phyloP scores from a whole-genome alignment of 2,329 filamentous ascomycete species.

The Trichoderma brevicompactum region DNA sequence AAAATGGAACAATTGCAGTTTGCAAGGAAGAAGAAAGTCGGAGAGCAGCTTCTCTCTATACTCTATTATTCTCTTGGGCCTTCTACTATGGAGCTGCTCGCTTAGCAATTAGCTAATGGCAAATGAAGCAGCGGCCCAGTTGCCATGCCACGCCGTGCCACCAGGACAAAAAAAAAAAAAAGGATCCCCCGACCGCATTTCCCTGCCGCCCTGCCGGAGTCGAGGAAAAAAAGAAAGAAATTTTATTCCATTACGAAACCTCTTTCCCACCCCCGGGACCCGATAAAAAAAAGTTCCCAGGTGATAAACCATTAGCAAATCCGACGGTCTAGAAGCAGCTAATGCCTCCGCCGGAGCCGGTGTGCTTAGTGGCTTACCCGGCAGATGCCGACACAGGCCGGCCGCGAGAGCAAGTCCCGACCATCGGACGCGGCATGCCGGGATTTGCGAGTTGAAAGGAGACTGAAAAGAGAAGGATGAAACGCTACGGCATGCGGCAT shows the following conservation, averaged over 20 bases:
- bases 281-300: neutral
- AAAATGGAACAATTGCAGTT: neutral
- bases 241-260: slow-evolving; percentile 21
- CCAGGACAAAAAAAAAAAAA: neutral
- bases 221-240: neutral
- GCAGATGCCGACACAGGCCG: slow-evolving; percentile 30
- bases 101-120: slow-evolving; percentile 17
- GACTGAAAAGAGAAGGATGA: too few relatives aligned
- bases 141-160: neutral
- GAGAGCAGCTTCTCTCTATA: neutral
- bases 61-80: neutral
- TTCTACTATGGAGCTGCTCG: neutral
- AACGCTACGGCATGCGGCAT: too few relatives aligned
- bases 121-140: too few relatives aligned
- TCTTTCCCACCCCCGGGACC: neutral
- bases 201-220: neutral
- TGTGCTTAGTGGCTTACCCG: slow-evolving; percentile 1
- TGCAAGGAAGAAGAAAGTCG: neutral
- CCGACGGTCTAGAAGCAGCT: neutral
- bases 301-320: neutral
- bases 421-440: slow-evolving; percentile 20
- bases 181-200: neutral
- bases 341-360: slow-evolving; percentile 20
- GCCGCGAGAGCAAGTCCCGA: slow-evolving; percentile 18
- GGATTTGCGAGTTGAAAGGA: neutral